A percentile compares a stretch with the other conserved stretches of the same genome.
Conservation (phyloP, 2,329 filamentous ascomycete species). For the Rhexocercosporidium sp. region DNA sequence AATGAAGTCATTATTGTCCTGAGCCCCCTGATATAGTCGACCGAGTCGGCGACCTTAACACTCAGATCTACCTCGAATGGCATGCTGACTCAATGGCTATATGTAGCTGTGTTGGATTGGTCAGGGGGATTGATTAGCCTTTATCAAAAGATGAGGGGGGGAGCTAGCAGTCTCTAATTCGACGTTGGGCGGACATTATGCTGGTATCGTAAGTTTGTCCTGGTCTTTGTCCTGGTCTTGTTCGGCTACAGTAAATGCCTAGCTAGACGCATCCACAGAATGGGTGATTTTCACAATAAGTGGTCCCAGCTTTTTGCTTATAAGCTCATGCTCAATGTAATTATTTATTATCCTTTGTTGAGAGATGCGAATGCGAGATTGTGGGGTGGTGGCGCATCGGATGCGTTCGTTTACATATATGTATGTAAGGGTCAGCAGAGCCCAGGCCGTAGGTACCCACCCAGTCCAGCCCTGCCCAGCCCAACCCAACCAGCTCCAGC, state of each 20-base stretch:
- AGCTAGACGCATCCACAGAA: background rate
- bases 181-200: background rate
- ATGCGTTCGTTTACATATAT: too few species aligned
- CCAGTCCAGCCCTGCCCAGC: too few species aligned
- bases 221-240: too few species aligned
- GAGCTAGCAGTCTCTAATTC: background rate
- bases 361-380: background rate
- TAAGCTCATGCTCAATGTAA: too few species aligned
- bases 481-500: too few species aligned
- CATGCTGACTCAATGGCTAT: slow-evolving; percentile 1
- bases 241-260: too few species aligned
- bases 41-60: background rate
- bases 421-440: background rate
- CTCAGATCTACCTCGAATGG: background rate
- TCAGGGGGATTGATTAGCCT: background rate
- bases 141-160: background rate
- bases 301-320: background rate
- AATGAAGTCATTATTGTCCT: background rate
- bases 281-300: background rate
- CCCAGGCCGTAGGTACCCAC: background rate
- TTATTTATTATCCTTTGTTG: slow-evolving; percentile 4
- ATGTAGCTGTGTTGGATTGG: background rate
- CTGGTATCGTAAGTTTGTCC: background rate
- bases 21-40: background rate
- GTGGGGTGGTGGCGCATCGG: background rate